Percentiles rank a stretch among this genome's conserved stretches.
These are phyloP conservation scores for Exophiala mesophila DNA, from an alignment of 2,329 filamentous ascomycete species.

Conservation along the genomic window DNA sequence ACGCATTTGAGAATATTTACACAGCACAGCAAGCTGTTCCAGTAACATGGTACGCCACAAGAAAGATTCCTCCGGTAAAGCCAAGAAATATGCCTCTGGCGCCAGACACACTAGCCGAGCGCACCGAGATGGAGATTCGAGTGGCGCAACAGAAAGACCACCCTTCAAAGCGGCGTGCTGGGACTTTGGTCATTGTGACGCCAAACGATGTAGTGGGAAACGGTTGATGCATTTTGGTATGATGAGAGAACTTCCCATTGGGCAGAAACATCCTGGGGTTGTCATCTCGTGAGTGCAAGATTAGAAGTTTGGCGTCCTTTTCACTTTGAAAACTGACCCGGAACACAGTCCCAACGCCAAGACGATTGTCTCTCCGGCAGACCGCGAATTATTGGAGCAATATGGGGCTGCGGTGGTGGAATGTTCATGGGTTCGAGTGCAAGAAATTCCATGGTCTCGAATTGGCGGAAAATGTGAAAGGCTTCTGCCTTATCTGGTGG, in stretches of 20 bases:
- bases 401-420: constrained; percentile 94
- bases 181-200: constrained; percentile 97
- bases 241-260: constrained; percentile 88
- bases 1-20: no score
- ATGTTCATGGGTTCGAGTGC: constrained; percentile 89
- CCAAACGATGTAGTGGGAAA: constrained; percentile 94
- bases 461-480: constrained; percentile 93
- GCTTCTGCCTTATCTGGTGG: constrained; percentile 87
- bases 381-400: constrained; percentile 74
- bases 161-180: constrained; percentile 91
- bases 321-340: neutral
- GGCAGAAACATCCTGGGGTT: constrained; percentile 85
- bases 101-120: constrained; percentile 51
- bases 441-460: constrained; percentile 83
- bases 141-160: constrained; percentile 34
- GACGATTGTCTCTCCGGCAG: constrained; percentile 73
- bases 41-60: constrained; percentile 93
- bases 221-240: constrained; percentile 84
- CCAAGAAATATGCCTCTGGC: constrained; percentile 64
- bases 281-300: constrained; percentile 64
- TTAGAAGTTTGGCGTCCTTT: no score
- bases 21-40: neutral
- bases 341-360: constrained; percentile 72
- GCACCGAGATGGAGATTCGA: constrained; percentile 42
- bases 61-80: constrained; percentile 72